These are phyloP conservation scores for Malus orientalis DNA, from an alignment of 306 rosid genomes.

Conservation along the genomic window DNA sequence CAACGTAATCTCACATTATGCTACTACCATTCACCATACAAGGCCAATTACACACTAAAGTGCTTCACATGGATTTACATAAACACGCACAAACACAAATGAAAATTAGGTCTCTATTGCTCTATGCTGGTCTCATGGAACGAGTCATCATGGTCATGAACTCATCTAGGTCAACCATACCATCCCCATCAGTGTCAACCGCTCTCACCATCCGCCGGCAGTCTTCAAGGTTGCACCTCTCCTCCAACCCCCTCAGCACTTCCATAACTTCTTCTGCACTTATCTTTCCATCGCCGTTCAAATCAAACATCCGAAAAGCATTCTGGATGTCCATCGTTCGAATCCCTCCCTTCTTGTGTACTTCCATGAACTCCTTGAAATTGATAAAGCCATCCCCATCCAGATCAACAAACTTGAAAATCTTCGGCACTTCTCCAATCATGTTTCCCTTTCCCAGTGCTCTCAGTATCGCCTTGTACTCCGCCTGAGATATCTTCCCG, in stretches of 20 bases:
- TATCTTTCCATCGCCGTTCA: conserved; percentile 74
- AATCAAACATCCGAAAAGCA: conserved; percentile 58
- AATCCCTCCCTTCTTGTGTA: conserved; percentile 58
- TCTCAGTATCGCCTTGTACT: conserved; percentile 50
- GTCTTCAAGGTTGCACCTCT: conserved; percentile 59
- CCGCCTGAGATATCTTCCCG: conserved; percentile 69
- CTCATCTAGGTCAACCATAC: conserved; percentile 73
- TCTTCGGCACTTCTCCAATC: conserved; percentile 49
- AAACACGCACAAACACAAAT: background rate
- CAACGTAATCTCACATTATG: background rate
- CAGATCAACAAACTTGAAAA: conserved; percentile 58
- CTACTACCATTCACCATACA: background rate
- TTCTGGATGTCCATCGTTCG: conserved; percentile 44
- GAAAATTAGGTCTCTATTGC: background rate
- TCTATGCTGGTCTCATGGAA: conserved; percentile 8
- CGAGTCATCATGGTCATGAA: conserved; percentile 79
- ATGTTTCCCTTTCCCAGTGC: conserved; percentile 49
- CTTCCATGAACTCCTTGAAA: conserved; percentile 69
- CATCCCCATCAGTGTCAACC: conserved; percentile 77
- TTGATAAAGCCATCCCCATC: conserved; percentile 79
- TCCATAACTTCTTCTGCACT: conserved; percentile 70
- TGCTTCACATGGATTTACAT: background rate
- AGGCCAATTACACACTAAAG: background rate
- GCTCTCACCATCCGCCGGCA: conserved; percentile 69
- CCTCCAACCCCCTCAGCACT: conserved; percentile 57